Conservation (phyloP, 2,329 filamentous ascomycete species). For the Cladophialophora chaetospira region DNA sequence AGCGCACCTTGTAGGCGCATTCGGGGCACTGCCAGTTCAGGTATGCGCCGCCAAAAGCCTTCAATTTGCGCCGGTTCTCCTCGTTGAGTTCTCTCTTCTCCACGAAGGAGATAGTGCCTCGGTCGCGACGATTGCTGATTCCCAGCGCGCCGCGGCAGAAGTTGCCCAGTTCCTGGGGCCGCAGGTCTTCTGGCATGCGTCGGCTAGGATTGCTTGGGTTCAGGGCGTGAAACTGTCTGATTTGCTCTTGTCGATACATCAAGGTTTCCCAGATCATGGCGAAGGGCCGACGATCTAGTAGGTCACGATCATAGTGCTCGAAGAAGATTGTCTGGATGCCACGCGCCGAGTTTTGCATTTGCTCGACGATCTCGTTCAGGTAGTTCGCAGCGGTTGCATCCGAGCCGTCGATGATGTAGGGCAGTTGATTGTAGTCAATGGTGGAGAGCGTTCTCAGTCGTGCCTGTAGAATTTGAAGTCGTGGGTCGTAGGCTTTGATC, state of each 20-base stretch:
- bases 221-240: conserved; percentile 18
- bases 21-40: conserved; percentile 33
- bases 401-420: conserved; percentile 29
- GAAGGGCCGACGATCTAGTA: conserved; percentile 28
- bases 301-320: conserved; percentile 32
- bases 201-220: conserved; percentile 26
- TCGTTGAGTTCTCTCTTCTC: conserved; percentile 24
- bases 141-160: conserved; percentile 34
- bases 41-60: conserved; percentile 28
- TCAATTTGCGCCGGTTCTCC: conserved; percentile 25
- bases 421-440: conserved; percentile 25
- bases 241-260: conserved; percentile 28
- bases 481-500: conserved; percentile 31
- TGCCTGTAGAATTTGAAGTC: conserved; percentile 32
- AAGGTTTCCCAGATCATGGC: conserved; percentile 26
- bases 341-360: conserved; percentile 28
- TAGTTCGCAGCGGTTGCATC: conserved; percentile 25
- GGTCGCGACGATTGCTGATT: conserved; percentile 31
- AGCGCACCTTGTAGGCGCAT: conserved; percentile 31
- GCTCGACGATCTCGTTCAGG: conserved; percentile 25
- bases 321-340: conserved; percentile 32
- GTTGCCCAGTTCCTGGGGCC: conserved; percentile 20
- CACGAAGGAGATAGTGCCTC: conserved; percentile 27
- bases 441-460: conserved; percentile 22
- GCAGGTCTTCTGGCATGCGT: conserved; percentile 23